Evolutionary conservation across 2,329 filamentous ascomycete genomes (phyloP), one percentile per base, ranked within the genome.

Genomic region (Cryphonectria japonica): DNA sequence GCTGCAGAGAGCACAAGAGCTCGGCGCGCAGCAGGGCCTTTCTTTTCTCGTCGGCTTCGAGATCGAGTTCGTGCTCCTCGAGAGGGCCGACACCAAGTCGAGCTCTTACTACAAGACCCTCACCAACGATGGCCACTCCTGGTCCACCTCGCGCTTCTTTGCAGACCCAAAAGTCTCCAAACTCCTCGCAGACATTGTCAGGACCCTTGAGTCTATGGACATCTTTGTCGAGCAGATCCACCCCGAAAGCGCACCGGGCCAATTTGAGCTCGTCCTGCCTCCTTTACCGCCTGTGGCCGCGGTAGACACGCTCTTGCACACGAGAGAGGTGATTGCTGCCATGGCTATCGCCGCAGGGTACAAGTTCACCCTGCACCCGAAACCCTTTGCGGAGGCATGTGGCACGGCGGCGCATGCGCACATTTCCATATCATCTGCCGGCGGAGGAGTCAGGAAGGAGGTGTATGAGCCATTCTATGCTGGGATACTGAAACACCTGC

Each of bases 231-330:
- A 94, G 73, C 89, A 93, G 79, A 87, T 94, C 76, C 93, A 97
- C 75, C 84, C 93, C 0, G 93, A 96, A 78, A 89, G 88, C 59
- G 89, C 91, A 0, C 85, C 87, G 0, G 92, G 92, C 0, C 93
- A 96, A 78, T 96, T 92, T 79, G 93, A 95, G 79, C 87, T 97
- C 69, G 83, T 94, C 1, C 85, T 96, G 0, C 87, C 91, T 0
- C 87, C 90, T 0, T 83, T 85, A 0, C 80, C 88, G 0, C 89
- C 92, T 0, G 80, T 95, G 0, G 82, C 87, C 57, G 92, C 93
- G 0, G 88, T 94, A 39, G 93, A 96, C 78, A 87, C 85, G 0
- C 84, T 97, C 0, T 82, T 95, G 7, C 91, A 91, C 77, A 85
- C 92, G 0, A 87, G 92, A 0, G 90, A 94, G 75, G 87, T 92